Evolutionary conservation across 164 flowering plant species (phyloP), one percentile per base, ranked within the genome.

Genomic region (Macadamia integrifolia): DNA sequence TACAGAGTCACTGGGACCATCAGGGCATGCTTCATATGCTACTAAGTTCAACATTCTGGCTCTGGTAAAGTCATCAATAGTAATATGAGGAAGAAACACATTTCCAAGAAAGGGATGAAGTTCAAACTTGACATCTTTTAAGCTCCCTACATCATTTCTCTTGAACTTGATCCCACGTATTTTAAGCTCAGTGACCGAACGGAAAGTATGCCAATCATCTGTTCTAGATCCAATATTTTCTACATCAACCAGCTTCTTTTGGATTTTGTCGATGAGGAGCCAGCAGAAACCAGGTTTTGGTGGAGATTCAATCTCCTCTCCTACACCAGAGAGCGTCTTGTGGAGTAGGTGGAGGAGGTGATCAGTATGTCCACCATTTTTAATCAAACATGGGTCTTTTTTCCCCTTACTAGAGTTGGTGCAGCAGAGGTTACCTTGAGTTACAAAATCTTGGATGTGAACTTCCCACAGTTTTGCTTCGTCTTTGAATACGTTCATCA

Each of bases 321-420:
- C 44, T 6, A 6, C 11, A 6, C 10, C 49, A 3, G 56, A 9
- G 9, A 66, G 18, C 13, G 18, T 58, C n/a, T 32, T 57, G 50
- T 31, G 53, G 46, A 66, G 62, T 30, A 44, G 23, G 28, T 60
- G 58, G 30, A 68, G 70, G 58, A 68, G 64, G 32, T 68, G 70
- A 49, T 31, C 15, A 6, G 64, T 23, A 23, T 23, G 64, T 28
- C 17, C 1, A 5, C 12, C 12, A 14, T 29, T 15, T 1, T 11
- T 43, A 13, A 30, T 29, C 13, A 23, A 64, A 6, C 18, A 10
- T 28, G 3, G 6, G 30, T 11, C 3, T 1, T 9, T 1, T 6
- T 2, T 18, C 11, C 35, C 17, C 1, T 9, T 8, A 10, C 7
- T 23, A 23, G 23, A 23, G 23, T 23, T 23, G 23, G 23, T 23